phyloP scores from a whole-genome alignment of 805 yeast genomes.

The Wickerhamiella spandovensis region DNA sequence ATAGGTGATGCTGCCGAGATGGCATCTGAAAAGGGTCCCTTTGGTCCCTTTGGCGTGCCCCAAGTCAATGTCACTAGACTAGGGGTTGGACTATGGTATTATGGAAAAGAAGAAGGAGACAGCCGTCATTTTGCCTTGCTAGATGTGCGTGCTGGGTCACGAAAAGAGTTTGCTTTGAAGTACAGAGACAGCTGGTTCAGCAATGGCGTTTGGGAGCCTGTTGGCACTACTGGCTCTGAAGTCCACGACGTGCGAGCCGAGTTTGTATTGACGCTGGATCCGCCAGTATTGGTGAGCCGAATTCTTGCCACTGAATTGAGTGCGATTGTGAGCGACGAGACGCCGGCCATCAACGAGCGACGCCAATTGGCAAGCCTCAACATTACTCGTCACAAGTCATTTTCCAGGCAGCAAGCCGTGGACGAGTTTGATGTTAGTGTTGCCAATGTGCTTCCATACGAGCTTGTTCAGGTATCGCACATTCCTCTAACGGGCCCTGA shows the following conservation, averaged over 20 bases:
- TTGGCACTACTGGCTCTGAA: constrained; percentile 5
- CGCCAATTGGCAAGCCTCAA: constrained; percentile 4
- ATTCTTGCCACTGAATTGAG: constrained; percentile 7
- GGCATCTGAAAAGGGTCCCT: background rate
- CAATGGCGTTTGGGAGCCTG: constrained; percentile 14
- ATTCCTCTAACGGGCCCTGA: constrained; percentile 21
- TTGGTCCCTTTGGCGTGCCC: constrained; percentile 20
- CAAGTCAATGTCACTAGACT: constrained; percentile 21
- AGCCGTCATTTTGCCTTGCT: constrained; percentile 12
- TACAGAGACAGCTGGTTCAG: constrained; percentile 10
- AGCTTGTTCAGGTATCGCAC: constrained; percentile 16
- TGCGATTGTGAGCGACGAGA: background rate
- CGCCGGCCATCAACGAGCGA: constrained; percentile 6
- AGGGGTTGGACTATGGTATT: constrained; percentile 25
- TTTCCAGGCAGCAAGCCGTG: constrained; percentile 3
- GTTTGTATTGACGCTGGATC: constrained; percentile 23
- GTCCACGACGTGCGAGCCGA: constrained; percentile 18
- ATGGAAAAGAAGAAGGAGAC: constrained; percentile 8
- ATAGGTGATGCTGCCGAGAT: constrained; percentile 6
- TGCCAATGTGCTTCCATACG: constrained; percentile 19
- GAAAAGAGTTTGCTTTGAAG: constrained; percentile 12
- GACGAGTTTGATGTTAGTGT: constrained; percentile 15
- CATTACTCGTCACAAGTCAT: constrained; percentile 13
- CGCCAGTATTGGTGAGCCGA: constrained; percentile 22
- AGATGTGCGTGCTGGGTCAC: constrained; percentile 15